Conservation (phyloP, 495 filamentous ascomycete species). For the Neurospora pannonica region DNA sequence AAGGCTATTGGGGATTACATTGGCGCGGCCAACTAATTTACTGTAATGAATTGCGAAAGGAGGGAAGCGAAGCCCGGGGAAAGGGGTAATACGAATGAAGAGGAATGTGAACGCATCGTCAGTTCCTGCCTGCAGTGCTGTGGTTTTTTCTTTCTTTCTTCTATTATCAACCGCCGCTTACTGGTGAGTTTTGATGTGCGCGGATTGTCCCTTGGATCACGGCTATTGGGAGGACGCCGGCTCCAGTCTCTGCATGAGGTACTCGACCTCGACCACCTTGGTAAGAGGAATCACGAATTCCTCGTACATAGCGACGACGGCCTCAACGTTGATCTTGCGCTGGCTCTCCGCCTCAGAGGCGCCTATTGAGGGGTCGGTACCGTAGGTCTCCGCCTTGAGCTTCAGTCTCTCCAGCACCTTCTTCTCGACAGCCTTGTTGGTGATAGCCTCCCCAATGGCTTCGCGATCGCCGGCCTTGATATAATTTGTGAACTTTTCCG, state of each 20-base stretch:
- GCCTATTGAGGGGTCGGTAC: slow-evolving; percentile 61
- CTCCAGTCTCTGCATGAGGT: slow-evolving; percentile 85
- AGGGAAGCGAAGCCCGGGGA: background rate
- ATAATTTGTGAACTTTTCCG: slow-evolving; percentile 66
- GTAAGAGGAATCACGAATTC: slow-evolving; percentile 94
- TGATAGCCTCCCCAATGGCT: slow-evolving; percentile 84
- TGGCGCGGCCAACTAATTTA: slow-evolving; percentile 21
- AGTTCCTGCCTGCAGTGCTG: background rate
- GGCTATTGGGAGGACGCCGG: background rate
- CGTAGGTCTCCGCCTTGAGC: slow-evolving; percentile 92
- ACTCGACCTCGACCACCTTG: slow-evolving; percentile 95
- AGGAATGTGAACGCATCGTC: background rate
- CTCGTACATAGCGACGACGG: slow-evolving; percentile 91
- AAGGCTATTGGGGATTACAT: slow-evolving; percentile 66
- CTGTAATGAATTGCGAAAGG: background rate
- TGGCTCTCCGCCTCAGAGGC: slow-evolving; percentile 18
- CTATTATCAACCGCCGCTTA: background rate
- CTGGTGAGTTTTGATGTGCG: background rate
- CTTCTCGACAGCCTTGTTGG: slow-evolving; percentile 77
- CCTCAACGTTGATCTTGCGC: slow-evolving; percentile 81
- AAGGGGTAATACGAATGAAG: background rate
- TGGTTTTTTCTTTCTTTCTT: background rate
- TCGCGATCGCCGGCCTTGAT: slow-evolving; percentile 70
- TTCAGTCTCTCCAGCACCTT: slow-evolving; percentile 82
- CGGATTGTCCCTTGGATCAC: background rate